Evolutionary conservation across 2,329 filamentous ascomycete species (phyloP), one percentile per base, ranked within the genome.

Genomic region (Cyphellophora attinorum): DNA sequence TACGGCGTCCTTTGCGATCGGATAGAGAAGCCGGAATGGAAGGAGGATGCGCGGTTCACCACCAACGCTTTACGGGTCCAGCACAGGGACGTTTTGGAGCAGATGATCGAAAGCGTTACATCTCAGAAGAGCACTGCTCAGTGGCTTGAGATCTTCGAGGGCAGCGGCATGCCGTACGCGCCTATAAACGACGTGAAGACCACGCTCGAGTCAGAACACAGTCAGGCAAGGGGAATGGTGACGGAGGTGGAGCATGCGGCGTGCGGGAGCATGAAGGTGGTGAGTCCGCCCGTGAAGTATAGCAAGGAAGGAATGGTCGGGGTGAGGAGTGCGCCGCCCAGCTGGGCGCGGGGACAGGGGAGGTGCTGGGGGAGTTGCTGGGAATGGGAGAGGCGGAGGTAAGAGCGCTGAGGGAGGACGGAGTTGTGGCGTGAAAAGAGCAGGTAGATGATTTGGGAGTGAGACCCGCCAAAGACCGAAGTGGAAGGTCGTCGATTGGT

Each of bases 241-340:
- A 75, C 84, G 11, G 81, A 94, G 53, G 67, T 95, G 29, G 74
- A 94, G 1, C 91, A 98, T 54, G 74, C 74, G 4, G 67, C 70
- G 5, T 96, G 89, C 56, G 91, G 91, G 0, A 73, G 79, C 1
- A 80, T 98, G 44, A 88, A 86, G 60, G 65, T 98, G 53, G 81
- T 98, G 35, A 95, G 93, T 52, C 93, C 86, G 1, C 91, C 91
- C 0, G 79, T 98, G 39, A 98, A 98, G 57, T 93, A 86, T 57
- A 94, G 86, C 4, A 77, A 88, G 47, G 15, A 14, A 18, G 82
- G 81, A 16, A 77, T 72, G 47, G 85, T 88, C 0, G 73, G 76
- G 3, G 76, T 93, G 25, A 70, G 89, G 19, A 80, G 68, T 3
- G 74, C 83, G 16, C 91, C 91, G 12, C 91, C 91, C 1, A 82